These are phyloP conservation scores for Pseudogymnoascus sp. DNA, from an alignment of 2,329 filamentous ascomycete genomes.

Conservation along the genomic window DNA sequence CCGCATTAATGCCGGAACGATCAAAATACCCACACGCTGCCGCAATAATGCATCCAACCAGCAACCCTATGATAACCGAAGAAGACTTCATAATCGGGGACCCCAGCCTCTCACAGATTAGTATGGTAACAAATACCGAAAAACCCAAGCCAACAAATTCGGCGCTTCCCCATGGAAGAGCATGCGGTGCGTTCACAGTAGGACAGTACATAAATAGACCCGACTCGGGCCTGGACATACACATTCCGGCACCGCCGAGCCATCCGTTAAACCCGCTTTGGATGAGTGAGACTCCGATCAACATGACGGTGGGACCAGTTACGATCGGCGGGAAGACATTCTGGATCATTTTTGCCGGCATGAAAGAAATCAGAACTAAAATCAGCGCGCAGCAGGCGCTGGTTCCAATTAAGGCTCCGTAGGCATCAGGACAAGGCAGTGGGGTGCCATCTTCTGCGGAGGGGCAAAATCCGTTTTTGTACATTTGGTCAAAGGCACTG, in stretches of 20 bases:
- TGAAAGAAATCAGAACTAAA: constrained; percentile 59
- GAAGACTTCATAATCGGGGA: constrained; percentile 68
- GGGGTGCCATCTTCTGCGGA: constrained; percentile 46
- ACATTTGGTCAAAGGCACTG: constrained; percentile 56
- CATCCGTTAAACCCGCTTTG: constrained; percentile 63
- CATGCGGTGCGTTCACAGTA: constrained; percentile 58
- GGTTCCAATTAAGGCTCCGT: constrained; percentile 56
- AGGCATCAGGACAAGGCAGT: constrained; percentile 58
- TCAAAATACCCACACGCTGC: constrained; percentile 74
- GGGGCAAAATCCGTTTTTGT: constrained; percentile 57
- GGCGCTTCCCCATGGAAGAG: constrained; percentile 66
- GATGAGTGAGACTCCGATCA: constrained; percentile 61
- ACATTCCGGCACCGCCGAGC: constrained; percentile 65
- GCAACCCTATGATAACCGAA: constrained; percentile 54
- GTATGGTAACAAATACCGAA: constrained; percentile 71
- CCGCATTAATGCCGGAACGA: constrained; percentile 59
- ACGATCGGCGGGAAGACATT: constrained; percentile 62
- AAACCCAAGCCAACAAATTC: constrained; percentile 77
- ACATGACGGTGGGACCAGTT: constrained; percentile 59
- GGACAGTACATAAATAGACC: constrained; percentile 59
- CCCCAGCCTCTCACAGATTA: constrained; percentile 74
- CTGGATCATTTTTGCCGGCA: constrained; percentile 51
- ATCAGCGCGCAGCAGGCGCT: constrained; percentile 43
- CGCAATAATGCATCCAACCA: constrained; percentile 72
- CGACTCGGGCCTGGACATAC: constrained; percentile 40